Conservation (phyloP, 352 stramenopile genomes). For the Globisporangium apiculatum region DNA sequence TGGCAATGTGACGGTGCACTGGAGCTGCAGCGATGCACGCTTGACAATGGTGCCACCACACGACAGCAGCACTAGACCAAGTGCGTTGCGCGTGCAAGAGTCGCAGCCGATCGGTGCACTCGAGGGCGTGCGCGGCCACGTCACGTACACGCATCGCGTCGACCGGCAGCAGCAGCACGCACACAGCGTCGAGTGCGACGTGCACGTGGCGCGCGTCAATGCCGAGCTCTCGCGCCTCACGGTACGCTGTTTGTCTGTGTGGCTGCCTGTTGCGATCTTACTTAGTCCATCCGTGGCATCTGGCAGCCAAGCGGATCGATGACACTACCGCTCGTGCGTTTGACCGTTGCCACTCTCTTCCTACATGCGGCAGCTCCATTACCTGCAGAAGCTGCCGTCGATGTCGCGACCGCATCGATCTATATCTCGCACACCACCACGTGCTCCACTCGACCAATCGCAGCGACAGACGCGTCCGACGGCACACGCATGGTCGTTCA, state of each 20-base stretch:
- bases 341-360: no score
- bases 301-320: not conserved
- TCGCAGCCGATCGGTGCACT: not conserved
- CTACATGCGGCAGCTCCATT: constrained; percentile 21
- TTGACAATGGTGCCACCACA: not conserved
- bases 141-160: constrained; percentile 8
- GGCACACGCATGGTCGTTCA: constrained; percentile 13
- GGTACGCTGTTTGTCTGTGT: constrained; percentile 2
- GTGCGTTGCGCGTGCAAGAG: not conserved
- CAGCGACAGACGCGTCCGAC: not conserved
- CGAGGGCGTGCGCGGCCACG: constrained; percentile 2
- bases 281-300: no score
- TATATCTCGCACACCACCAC: not conserved
- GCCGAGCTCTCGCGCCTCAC: constrained; percentile 7
- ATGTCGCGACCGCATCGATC: not conserved
- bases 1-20: constrained; percentile 1
- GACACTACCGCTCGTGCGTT: not conserved
- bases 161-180: not conserved
- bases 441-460: not conserved
- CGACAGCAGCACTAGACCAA: not conserved
- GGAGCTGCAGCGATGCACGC: constrained; percentile 4
- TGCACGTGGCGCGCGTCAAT: not conserved
- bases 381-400: constrained; percentile 31
- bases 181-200: constrained; percentile 6
- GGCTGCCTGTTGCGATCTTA: no score